Evolutionary conservation across 2,329 filamentous ascomycete genomes (phyloP).

Genomic region (Lasiodiplodia hormozganensis): DNA sequence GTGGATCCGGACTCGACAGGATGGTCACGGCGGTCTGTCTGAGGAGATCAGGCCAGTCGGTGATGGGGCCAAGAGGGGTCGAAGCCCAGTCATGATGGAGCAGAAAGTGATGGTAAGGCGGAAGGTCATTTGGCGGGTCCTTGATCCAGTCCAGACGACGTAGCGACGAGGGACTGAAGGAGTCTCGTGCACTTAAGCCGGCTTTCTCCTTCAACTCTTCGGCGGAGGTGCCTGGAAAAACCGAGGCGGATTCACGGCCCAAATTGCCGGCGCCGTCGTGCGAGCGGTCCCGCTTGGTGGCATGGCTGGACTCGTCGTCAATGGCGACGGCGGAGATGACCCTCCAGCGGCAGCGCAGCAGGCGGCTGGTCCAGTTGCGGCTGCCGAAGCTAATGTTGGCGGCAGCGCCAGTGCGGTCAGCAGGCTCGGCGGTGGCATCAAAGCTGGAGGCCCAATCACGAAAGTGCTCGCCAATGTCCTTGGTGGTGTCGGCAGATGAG

Average conservation of each 20-base stretch:
- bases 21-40: slow-evolving; percentile 78
- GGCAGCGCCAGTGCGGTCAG: background rate
- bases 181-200: background rate
- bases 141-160: slow-evolving; percentile 21
- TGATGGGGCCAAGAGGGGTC: slow-evolving; percentile 75
- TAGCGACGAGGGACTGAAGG: background rate
- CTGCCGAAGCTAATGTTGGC: slow-evolving; percentile 14
- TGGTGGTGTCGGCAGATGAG: background rate
- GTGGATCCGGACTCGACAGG: slow-evolving; percentile 62
- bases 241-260: background rate
- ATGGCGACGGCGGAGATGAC: background rate
- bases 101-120: slow-evolving; percentile 17
- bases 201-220: slow-evolving; percentile 12
- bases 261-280: background rate
- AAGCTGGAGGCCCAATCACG: slow-evolving; percentile 3
- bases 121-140: background rate
- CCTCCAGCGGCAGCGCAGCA: slow-evolving; percentile 10
- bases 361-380: slow-evolving; percentile 15
- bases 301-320: background rate
- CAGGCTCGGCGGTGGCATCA: background rate
- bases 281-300: background rate
- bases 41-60: slow-evolving; percentile 71
- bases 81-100: slow-evolving; percentile 66
- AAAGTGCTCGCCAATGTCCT: slow-evolving; percentile 5
- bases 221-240: background rate